phyloP scores from a whole-genome alignment of 164 flowering plant species.

The Buxus sempervirens region DNA sequence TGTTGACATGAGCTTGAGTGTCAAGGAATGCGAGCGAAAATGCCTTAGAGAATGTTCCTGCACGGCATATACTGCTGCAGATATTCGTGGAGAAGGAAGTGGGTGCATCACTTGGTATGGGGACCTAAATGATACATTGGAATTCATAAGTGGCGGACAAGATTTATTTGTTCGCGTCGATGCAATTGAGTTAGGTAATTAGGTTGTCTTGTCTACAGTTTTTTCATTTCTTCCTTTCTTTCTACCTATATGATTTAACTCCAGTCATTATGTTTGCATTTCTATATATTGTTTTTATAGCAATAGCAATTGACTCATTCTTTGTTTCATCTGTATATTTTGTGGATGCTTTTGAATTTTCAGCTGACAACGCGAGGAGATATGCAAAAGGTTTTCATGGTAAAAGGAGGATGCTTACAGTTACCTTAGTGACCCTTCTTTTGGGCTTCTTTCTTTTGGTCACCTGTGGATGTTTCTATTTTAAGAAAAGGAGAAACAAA shows the following conservation, averaged over 20 bases:
- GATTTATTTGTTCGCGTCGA: conserved; percentile 27
- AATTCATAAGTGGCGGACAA: conserved; percentile 18
- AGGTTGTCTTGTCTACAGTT: too few relatives aligned
- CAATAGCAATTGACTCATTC: too few relatives aligned
- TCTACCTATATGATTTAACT: too few relatives aligned
- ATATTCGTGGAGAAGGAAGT: conserved; percentile 32
- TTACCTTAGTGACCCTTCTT: neutral
- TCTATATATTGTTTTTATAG: too few relatives aligned
- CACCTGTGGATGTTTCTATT: neutral
- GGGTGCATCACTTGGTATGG: conserved; percentile 35
- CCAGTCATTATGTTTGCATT: too few relatives aligned
- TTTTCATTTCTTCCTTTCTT: too few relatives aligned
- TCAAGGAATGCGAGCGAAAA: conserved; percentile 28
- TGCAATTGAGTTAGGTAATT: conserved; percentile 28
- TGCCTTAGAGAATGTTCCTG: conserved; percentile 49
- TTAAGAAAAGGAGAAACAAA: neutral
- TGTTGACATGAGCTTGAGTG: conserved; percentile 24
- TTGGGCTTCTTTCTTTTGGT: neutral
- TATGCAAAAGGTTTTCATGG: neutral
- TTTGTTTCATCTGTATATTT: too few relatives aligned
- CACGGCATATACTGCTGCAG: conserved; percentile 33
- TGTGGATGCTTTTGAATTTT: neutral
- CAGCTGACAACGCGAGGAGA: conserved; percentile 11
- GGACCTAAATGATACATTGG: conserved; percentile 19
- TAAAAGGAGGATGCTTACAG: neutral